Evolutionary conservation across 2,329 filamentous ascomycete species (phyloP).

Genomic region (Hymenoscyphus scutula): DNA sequence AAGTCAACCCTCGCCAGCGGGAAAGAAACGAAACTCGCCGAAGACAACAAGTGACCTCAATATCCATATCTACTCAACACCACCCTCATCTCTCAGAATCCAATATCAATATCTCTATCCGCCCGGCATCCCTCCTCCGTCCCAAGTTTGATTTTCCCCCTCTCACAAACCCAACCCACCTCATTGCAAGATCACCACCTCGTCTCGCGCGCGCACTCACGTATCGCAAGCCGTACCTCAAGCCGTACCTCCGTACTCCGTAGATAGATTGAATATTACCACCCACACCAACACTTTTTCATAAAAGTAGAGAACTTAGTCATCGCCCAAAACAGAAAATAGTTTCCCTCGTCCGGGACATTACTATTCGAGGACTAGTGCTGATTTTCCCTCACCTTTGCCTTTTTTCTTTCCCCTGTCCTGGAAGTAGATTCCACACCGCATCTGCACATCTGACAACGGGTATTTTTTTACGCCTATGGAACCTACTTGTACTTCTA

Average conservation of each 20-base stretch:
- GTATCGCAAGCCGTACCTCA: not conserved
- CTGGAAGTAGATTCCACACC: no score
- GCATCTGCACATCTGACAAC: no score
- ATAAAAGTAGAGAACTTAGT: not conserved
- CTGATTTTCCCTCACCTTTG: not conserved
- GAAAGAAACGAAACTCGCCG: constrained; percentile 2
- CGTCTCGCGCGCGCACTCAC: not conserved
- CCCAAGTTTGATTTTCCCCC: not conserved
- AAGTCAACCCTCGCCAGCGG: not conserved
- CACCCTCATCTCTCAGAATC: not conserved
- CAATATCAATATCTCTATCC: not conserved
- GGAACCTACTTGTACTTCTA: no score
- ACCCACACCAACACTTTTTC: not conserved
- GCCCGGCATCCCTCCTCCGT: not conserved
- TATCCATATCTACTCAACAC: not conserved
- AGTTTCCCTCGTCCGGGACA: not conserved
- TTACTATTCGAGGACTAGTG: not conserved
- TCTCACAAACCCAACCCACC: not conserved
- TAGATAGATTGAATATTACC: constrained; percentile 1
- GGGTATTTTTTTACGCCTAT: no score
- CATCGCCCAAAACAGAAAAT: no score
- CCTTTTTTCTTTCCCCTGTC: not conserved
- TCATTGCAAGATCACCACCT: constrained; percentile 3
- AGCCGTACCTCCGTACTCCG: no score
- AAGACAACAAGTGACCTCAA: not conserved